phyloP scores from a whole-genome alignment of 2,329 filamentous ascomycete species.

The Phoma sp. region DNA sequence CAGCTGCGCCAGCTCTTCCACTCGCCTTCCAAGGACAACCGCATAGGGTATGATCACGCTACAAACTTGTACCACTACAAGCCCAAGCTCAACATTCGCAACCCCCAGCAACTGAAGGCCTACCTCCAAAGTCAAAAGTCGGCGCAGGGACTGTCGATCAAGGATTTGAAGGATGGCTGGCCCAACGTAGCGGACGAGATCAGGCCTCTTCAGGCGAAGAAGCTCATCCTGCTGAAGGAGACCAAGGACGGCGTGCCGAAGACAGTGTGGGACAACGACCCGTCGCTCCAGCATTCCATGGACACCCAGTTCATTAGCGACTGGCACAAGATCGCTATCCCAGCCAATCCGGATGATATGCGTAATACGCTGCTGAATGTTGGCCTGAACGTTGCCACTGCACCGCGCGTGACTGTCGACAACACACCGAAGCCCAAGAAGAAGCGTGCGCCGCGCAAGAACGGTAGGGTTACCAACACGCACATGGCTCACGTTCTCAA shows the following conservation, averaged over 20 bases:
- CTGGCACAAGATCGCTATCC: conserved; percentile 83
- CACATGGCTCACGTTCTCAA: conserved; percentile 85
- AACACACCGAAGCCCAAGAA: conserved; percentile 69
- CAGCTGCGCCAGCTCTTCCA: conserved; percentile 72
- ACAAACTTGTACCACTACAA: conserved; percentile 81
- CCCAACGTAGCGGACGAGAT: conserved; percentile 81
- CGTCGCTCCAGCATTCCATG: conserved; percentile 74
- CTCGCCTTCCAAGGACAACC: conserved; percentile 61
- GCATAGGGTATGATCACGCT: conserved; percentile 63
- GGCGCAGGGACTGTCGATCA: conserved; percentile 80
- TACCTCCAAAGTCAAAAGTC: conserved; percentile 83
- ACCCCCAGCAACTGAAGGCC: conserved; percentile 76
- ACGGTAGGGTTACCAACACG: conserved; percentile 83
- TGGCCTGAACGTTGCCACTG: conserved; percentile 83
- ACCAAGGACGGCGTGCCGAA: conserved; percentile 89
- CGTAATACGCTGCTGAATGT: conserved; percentile 77
- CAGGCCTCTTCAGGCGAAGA: conserved; percentile 75
- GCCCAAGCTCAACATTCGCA: conserved; percentile 82
- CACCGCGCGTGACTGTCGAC: conserved; percentile 70
- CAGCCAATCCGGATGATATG: conserved; percentile 72
- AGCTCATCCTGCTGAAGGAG: conserved; percentile 82
- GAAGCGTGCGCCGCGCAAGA: conserved; percentile 75
- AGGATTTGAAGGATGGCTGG: conserved; percentile 97
- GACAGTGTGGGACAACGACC: conserved; percentile 84
- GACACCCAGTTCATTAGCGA: conserved; percentile 83